Base-by-base conservation (phyloP, 1,284 basidiomycete species). In the Inonotus obliquus region DNA sequence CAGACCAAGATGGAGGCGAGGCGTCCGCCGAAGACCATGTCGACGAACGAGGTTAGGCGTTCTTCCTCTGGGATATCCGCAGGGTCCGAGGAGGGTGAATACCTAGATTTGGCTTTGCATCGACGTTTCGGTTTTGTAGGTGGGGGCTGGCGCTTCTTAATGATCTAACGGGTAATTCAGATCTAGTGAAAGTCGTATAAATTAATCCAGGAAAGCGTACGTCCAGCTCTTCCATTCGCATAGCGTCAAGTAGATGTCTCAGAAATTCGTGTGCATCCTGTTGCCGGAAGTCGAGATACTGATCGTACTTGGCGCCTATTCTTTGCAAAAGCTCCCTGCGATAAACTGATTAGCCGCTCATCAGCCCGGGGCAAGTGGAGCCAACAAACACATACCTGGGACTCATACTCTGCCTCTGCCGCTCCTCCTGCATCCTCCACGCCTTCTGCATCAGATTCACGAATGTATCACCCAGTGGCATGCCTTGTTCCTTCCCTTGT, bases 191-290 rank as follows among this genome's bases (percentile, higher is more conserved):
- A 29, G 19, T 52, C n/a, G 19, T 4, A n/a, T 21, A 44, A 44
- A 44, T 11, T n/a, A 44, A 44, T 7, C 17, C n/a, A 21, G 41
- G 56, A 9, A 32, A 4, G 4, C 90, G 73, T 67, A 94, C 91
- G 71, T 98, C 95, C 63, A 88, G 77, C 73, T 98, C 94, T 71
- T 98, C 95, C 92, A 96, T 95, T 55, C 92, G 84, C 81, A 96
- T 91, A n/a, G 87, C 90, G 72, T 97, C 95, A 51, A 97, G 78
- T 61, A 97, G 78, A 65, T 95, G 94, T 41, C 92, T 81, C 51
- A 97, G 76, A 66, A 96, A 88, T 75, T 97, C 95, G 71, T 98
- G 95, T 4, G 94, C 94, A 69, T 98, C 95, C 74, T 98, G 95
- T 73, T 98, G 95, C 19, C 87, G 81, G 70, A 90, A 90, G 69